A percentile compares a stretch with the other conserved stretches of the same genome.
phyloP scores from a whole-genome alignment of 2,329 filamentous ascomycete genomes.

The Trichoderma sp. region DNA sequence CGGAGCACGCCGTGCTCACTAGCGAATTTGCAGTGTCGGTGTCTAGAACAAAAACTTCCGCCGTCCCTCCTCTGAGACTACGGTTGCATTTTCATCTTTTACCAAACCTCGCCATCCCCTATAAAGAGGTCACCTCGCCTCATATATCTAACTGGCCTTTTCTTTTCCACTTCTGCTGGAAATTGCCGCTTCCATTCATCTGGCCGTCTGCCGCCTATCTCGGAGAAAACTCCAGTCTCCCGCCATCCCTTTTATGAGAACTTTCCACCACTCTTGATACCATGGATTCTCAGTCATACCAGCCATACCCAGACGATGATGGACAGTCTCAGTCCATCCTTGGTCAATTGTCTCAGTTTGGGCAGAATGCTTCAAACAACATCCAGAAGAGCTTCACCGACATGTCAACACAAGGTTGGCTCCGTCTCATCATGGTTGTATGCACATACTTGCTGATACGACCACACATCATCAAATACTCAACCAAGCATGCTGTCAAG shows the following conservation, averaged over 20 bases:
- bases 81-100: conserved; percentile 4
- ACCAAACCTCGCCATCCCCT: background rate
- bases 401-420: conserved; percentile 59
- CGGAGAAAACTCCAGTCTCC: background rate
- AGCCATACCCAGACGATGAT: conserved; percentile 35
- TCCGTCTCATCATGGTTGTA: conserved; percentile 73
- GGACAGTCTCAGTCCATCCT: conserved; percentile 40
- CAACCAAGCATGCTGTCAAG: conserved; percentile 64
- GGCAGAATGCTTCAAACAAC: conserved; percentile 52
- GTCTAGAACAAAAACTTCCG: conserved; percentile 26
- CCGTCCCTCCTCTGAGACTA: conserved; percentile 4
- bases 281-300: conserved; percentile 30
- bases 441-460: conserved; percentile 75
- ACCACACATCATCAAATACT: conserved; percentile 72
- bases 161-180: background rate
- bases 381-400: conserved; percentile 52
- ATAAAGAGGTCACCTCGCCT: conserved; percentile 3
- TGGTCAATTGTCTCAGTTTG: conserved; percentile 43
- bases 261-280: background rate
- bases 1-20: conserved; percentile 26
- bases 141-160: too few relatives aligned
- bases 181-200: background rate
- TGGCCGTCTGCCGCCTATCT: background rate
- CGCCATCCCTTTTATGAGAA: conserved; percentile 1
- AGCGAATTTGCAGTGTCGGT: conserved; percentile 19